Conservation (phyloP, 2,329 filamentous ascomycete genomes). For the Nemania diffusa region DNA sequence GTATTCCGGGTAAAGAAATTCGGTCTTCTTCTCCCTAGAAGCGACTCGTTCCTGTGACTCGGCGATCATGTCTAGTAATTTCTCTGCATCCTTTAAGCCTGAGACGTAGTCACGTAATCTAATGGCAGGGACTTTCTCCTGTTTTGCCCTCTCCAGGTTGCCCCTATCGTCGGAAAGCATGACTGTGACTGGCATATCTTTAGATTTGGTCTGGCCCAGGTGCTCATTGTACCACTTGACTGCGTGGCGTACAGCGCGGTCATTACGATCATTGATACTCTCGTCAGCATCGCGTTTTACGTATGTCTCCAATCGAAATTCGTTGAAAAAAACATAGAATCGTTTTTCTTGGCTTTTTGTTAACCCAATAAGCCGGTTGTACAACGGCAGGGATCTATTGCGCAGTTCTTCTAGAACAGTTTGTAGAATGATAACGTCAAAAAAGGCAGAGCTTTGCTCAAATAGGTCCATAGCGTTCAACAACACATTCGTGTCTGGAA, state of each 20-base stretch:
- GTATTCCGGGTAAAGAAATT: slow-evolving; percentile 89
- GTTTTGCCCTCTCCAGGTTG: slow-evolving; percentile 83
- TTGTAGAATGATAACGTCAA: slow-evolving; percentile 96
- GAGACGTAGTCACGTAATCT: slow-evolving; percentile 82
- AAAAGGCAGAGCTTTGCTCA: slow-evolving; percentile 89
- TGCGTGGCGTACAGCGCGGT: slow-evolving; percentile 86
- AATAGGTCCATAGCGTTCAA: slow-evolving; percentile 97
- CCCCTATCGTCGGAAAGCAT: slow-evolving; percentile 95
- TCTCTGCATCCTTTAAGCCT: slow-evolving; percentile 83
- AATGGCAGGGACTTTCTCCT: slow-evolving; percentile 75
- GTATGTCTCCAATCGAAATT: slow-evolving; percentile 93
- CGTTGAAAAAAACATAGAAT: slow-evolving; percentile 99
- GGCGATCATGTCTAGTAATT: slow-evolving; percentile 91
- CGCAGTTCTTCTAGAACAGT: slow-evolving; percentile 96
- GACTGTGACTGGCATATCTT: slow-evolving; percentile 78
- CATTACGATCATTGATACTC: slow-evolving; percentile 95
- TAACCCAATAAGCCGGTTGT: slow-evolving; percentile 89
- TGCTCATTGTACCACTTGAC: slow-evolving; percentile 93
- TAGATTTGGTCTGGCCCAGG: slow-evolving; percentile 71
- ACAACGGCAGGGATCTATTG: slow-evolving; percentile 91
- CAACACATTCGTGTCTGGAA: slow-evolving; percentile 96
- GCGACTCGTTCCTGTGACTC: slow-evolving; percentile 76
- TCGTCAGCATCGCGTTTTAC: slow-evolving; percentile 79
- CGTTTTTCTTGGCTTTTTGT: slow-evolving; percentile 97
- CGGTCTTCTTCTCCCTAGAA: slow-evolving; percentile 69